A percentile compares a stretch with the other conserved stretches of the same genome.
These are phyloP conservation scores for Isochrysis galbana DNA, from an alignment of 78 protist genomes.

Conservation along the genomic window DNA sequence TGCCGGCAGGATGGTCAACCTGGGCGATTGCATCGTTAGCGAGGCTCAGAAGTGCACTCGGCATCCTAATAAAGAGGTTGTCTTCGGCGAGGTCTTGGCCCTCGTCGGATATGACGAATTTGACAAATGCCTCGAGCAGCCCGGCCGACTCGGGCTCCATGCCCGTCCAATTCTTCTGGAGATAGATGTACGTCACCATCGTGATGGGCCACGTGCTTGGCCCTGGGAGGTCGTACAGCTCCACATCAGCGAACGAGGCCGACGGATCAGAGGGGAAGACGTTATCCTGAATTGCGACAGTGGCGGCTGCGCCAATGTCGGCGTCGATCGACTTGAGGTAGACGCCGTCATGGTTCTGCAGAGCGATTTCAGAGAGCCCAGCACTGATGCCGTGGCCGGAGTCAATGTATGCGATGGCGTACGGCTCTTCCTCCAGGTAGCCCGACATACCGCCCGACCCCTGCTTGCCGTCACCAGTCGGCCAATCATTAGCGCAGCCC, in stretches of 20 bases:
- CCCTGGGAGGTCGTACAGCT: background rate
- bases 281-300: background rate
- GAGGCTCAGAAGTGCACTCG: no score
- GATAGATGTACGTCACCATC: no score
- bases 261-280: no score
- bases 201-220: constrained; percentile 15
- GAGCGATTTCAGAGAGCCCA: background rate
- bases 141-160: background rate
- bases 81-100: no score
- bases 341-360: background rate
- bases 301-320: constrained; percentile 14
- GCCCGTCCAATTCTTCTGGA: background rate
- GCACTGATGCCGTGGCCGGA: background rate
- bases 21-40: no score
- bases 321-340: background rate
- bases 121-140: background rate
- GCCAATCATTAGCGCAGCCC: no score
- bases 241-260: background rate
- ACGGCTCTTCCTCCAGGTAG: background rate
- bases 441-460: constrained; percentile 12
- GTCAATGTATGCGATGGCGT: constrained; percentile 31
- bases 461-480: background rate
- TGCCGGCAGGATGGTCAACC: no score
- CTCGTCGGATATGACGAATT: background rate
- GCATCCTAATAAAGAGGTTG: no score